Evolutionary conservation across 352 stramenopile genomes (phyloP).

Genomic region (Globisporangium ultimum): DNA sequence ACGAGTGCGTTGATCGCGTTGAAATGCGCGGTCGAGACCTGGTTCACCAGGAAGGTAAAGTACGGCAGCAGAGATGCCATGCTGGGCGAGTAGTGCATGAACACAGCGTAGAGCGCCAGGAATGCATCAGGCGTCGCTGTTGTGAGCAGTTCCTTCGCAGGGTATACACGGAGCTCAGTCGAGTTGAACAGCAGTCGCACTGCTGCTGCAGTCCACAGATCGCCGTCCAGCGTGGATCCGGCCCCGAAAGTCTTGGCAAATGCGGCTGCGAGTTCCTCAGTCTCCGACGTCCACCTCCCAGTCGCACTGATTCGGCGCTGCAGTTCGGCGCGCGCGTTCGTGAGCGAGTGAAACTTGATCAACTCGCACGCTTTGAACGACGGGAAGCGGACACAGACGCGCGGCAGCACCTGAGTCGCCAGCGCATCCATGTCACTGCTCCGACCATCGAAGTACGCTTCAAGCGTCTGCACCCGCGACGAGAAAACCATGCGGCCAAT

Average conservation of each 20-base stretch:
- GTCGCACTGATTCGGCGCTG: too few species aligned
- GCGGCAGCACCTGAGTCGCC: neutral
- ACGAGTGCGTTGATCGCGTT: slow-evolving; percentile 16
- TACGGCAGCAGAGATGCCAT: slow-evolving; percentile 8
- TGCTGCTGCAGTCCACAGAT: too few species aligned
- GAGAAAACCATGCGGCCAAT: neutral
- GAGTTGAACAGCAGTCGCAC: too few species aligned
- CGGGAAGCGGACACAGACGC: neutral
- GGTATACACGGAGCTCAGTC: too few species aligned
- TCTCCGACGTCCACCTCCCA: too few species aligned
- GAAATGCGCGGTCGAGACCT: slow-evolving; percentile 13
- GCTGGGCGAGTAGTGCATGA: slow-evolving; percentile 32
- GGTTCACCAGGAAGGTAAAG: slow-evolving; percentile 16
- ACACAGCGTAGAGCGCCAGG: neutral
- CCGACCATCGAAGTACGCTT: neutral
- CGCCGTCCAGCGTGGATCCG: too few species aligned
- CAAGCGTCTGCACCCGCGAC: neutral
- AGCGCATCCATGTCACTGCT: slow-evolving; percentile 1
- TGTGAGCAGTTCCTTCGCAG: neutral
- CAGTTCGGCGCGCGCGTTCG: too few species aligned
- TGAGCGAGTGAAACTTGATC: too few species aligned
- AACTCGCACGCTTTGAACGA: neutral
- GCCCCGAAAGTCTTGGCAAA: too few species aligned
- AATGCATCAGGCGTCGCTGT: neutral
- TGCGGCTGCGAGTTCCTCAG: too few species aligned